A percentile compares a stretch with the other conserved stretches of the same genome.
phyloP scores from a whole-genome alignment of 2,329 filamentous ascomycete species.

The Geosmithia putterillii region DNA sequence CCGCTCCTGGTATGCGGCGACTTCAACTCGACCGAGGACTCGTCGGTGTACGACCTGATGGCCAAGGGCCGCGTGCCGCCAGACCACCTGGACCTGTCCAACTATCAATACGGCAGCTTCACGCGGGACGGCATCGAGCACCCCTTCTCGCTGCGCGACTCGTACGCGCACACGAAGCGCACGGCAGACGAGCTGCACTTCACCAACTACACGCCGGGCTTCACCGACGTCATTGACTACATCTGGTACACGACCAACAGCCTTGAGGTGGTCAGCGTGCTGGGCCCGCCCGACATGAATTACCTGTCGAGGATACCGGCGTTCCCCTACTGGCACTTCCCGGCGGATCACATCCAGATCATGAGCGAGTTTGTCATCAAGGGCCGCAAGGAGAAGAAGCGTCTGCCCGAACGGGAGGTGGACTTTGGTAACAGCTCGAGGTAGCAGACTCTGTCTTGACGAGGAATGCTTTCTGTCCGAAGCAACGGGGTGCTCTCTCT shows the following conservation, averaged over 20 bases:
- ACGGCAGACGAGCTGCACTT: conserved; percentile 77
- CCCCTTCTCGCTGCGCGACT: conserved; percentile 85
- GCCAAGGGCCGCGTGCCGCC: conserved; percentile 66
- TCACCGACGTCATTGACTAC: conserved; percentile 87
- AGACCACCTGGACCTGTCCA: conserved; percentile 68
- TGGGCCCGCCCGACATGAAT: conserved; percentile 75
- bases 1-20: conserved; percentile 88
- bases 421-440: conserved; percentile 37
- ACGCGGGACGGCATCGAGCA: conserved; percentile 87
- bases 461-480: too few relatives aligned
- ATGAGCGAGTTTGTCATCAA: conserved; percentile 86
- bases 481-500: too few relatives aligned
- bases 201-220: conserved; percentile 95
- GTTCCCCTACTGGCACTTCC: conserved; percentile 91
- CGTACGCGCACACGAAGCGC: conserved; percentile 73
- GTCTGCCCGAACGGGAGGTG: conserved; percentile 47
- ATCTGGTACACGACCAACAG: conserved; percentile 95
- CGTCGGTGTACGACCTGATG: conserved; percentile 84
- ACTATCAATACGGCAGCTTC: conserved; percentile 83
- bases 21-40: conserved; percentile 83
- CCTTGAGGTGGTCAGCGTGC: conserved; percentile 68
- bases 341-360: conserved; percentile 82
- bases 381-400: conserved; percentile 70
- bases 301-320: conserved; percentile 81
- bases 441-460: too few relatives aligned